Evolutionary conservation across 495 filamentous ascomycete species (phyloP).

Genomic region (Talaromyces thailandensis): DNA sequence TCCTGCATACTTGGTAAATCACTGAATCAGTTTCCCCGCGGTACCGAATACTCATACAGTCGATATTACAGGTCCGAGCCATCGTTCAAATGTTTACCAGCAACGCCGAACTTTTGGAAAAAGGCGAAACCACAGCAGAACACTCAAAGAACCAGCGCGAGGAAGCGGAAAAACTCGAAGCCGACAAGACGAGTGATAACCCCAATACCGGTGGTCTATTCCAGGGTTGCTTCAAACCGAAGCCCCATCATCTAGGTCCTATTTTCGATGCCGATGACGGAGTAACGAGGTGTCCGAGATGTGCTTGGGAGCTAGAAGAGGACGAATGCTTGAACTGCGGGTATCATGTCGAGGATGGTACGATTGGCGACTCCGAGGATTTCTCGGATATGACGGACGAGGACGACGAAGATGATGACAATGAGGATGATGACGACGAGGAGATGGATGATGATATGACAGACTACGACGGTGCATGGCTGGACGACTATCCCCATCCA

Average conservation of each 20-base stretch:
- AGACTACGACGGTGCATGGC: slow-evolving; percentile 3
- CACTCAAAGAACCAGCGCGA: slow-evolving; percentile 49
- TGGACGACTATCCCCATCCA: slow-evolving; percentile 5
- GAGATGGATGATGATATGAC: slow-evolving; percentile 21
- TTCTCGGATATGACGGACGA: slow-evolving; percentile 25
- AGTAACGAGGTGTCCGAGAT: slow-evolving; percentile 54
- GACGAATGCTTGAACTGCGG: slow-evolving; percentile 49
- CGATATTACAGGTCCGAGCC: slow-evolving; percentile 47
- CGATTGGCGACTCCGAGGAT: slow-evolving; percentile 20
- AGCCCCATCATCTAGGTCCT: slow-evolving; percentile 16
- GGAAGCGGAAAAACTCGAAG: slow-evolving; percentile 53
- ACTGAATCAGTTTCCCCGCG: neutral
- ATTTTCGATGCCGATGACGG: slow-evolving; percentile 53
- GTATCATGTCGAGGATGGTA: slow-evolving; percentile 32
- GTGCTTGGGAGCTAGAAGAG: slow-evolving; percentile 56
- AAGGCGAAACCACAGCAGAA: slow-evolving; percentile 52
- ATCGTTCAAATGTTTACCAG: slow-evolving; percentile 58
- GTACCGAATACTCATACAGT: slow-evolving; percentile 6
- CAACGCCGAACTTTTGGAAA: slow-evolving; percentile 53
- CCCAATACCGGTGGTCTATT: slow-evolving; percentile 51
- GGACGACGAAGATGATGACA: slow-evolving; percentile 30
- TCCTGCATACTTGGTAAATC: slow-evolving; percentile 59
- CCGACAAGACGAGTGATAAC: slow-evolving; percentile 40
- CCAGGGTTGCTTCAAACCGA: slow-evolving; percentile 49
- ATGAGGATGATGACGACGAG: slow-evolving; percentile 17